phyloP scores from a whole-genome alignment of 768 basidiomycete species.

The Amanita molliuscula region DNA sequence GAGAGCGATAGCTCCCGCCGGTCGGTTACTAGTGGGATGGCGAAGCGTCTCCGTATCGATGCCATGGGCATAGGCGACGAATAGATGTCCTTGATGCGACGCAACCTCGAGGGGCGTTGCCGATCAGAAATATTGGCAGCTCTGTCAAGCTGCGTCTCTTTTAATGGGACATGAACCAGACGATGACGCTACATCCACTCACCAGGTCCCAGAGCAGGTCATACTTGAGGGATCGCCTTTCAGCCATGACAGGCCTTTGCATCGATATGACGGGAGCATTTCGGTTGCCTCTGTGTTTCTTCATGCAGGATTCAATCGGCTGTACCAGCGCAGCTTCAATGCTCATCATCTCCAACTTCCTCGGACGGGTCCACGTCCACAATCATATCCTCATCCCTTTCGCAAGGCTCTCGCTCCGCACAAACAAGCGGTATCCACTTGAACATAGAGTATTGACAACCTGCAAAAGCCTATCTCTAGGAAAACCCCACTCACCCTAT shows the following conservation, averaged over 20 bases:
- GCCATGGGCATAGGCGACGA: neutral
- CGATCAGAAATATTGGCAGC: neutral
- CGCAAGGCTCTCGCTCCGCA: neutral
- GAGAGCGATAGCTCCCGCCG: slow-evolving; percentile 11
- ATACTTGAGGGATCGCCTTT: neutral
- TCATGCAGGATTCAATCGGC: neutral
- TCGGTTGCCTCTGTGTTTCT: neutral
- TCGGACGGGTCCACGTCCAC: neutral
- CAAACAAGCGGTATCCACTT: neutral
- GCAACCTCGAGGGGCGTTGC: neutral
- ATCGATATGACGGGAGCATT: neutral
- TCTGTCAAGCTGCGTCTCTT: neutral
- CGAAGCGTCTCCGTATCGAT: neutral
- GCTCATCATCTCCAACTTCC: neutral
- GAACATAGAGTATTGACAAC: neutral
- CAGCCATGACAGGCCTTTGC: neutral
- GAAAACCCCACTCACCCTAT: neutral
- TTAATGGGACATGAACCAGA: neutral
- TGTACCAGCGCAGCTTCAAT: neutral
- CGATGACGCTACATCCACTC: neutral
- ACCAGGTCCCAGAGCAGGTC: neutral
- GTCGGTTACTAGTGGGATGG: neutral
- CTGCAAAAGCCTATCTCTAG: neutral
- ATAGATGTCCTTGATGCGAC: neutral
- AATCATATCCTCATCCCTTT: neutral